A percentile compares a stretch with the other conserved stretches of the same genome.
Conservation (phyloP, 192 early-diverging fungal species). For the Cladochytrium replicatum region DNA sequence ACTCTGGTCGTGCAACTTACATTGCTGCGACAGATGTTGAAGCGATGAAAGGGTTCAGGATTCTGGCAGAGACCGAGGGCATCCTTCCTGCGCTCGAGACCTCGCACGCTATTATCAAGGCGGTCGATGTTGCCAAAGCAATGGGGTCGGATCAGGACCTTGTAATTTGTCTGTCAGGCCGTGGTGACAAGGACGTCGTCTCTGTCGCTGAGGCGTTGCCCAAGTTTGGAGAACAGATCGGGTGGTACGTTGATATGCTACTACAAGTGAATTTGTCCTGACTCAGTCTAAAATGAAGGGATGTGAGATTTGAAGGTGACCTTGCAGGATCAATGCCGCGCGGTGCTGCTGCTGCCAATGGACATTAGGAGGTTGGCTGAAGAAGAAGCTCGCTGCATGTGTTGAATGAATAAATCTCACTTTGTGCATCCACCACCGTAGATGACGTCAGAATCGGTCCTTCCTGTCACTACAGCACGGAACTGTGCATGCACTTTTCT, state of each 20-base stretch:
- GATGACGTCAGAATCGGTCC: no score
- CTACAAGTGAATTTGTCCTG: no score
- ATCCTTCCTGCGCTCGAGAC: conserved; percentile 96
- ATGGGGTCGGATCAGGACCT: conserved; percentile 68
- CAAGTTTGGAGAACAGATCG: conserved; percentile 81
- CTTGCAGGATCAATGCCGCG: no score
- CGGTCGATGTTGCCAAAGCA: conserved; percentile 63
- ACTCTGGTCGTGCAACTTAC: conserved; percentile 76
- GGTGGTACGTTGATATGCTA: conserved; percentile 72
- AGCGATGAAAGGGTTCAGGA: conserved; percentile 69
- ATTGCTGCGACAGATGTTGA: conserved; percentile 68
- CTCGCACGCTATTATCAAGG: conserved; percentile 81
- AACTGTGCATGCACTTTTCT: no score
- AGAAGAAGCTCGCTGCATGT: no score
- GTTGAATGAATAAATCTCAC: no score
- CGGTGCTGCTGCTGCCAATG: no score
- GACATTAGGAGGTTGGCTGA: no score
- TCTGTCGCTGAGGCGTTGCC: conserved; percentile 87
- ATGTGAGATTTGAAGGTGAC: conserved; percentile 23
- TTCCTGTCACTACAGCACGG: no score
- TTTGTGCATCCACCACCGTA: no score
- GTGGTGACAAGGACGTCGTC: conserved; percentile 96
- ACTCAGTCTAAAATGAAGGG: neutral
- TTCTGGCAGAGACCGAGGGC: conserved; percentile 45
- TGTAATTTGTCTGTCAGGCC: conserved; percentile 81